Conservation (phyloP, 371 early-diverging fungal genomes). For the Saksenaea oblongispora region DNA sequence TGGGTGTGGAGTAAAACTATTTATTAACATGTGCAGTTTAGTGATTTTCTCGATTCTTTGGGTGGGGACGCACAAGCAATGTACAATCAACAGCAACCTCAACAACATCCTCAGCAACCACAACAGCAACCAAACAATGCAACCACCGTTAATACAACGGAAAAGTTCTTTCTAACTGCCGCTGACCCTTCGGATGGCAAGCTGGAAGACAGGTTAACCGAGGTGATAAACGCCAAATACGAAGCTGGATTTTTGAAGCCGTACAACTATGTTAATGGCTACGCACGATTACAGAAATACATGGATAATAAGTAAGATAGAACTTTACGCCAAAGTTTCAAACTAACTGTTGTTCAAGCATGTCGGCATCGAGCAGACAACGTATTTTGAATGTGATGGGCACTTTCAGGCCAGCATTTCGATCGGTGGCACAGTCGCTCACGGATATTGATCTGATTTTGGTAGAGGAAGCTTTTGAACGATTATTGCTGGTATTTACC, state of each 20-base stretch:
- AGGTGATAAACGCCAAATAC: conserved; percentile 90
- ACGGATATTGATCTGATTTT: conserved; percentile 91
- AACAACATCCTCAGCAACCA: conserved; percentile 10
- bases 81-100: conserved; percentile 22
- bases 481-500: conserved; percentile 67
- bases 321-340: background rate
- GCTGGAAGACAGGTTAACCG: conserved; percentile 79
- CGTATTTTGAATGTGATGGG: conserved; percentile 85
- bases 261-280: conserved; percentile 90
- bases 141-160: conserved; percentile 63
- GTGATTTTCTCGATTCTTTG: conserved; percentile 70
- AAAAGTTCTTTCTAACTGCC: conserved; percentile 86
- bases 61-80: conserved; percentile 44
- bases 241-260: conserved; percentile 92
- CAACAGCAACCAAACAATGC: conserved; percentile 17
- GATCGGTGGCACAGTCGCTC: conserved; percentile 80
- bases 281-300: conserved; percentile 83
- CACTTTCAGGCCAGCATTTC: conserved; percentile 85
- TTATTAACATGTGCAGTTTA: conserved; percentile 10
- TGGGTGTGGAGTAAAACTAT: background rate
- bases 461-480: conserved; percentile 94
- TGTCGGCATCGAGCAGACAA: conserved; percentile 73
- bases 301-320: conserved; percentile 80
- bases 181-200: conserved; percentile 87
- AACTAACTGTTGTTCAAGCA: conserved; percentile 30